Evolutionary conservation across 169 alveolate species (phyloP).

Genomic region (Eimeria necatrix): DNA sequence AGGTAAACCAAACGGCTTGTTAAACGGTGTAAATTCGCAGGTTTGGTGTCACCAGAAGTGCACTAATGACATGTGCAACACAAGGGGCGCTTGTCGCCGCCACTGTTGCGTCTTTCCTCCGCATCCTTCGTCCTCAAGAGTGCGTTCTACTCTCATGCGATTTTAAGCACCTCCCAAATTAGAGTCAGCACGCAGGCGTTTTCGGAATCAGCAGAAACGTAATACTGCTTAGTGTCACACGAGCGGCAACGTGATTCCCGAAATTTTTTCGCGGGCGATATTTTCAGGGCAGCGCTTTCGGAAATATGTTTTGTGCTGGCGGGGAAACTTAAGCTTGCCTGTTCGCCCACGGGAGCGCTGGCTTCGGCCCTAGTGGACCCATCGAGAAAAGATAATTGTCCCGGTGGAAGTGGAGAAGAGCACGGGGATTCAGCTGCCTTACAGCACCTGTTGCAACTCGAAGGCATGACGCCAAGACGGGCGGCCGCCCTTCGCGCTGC

Average conservation of each 20-base stretch:
- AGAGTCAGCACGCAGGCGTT: neutral
- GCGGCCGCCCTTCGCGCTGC: conserved; percentile 63
- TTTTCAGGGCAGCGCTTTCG: conserved; percentile 67
- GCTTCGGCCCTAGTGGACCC: conserved; percentile 24
- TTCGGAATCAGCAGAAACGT: neutral
- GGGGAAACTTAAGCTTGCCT: conserved; percentile 66
- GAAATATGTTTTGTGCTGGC: conserved; percentile 59
- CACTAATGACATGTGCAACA: conserved; percentile 57
- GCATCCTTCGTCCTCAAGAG: conserved; percentile 71
- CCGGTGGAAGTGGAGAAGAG: neutral
- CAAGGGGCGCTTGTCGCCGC: conserved; percentile 66
- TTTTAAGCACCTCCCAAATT: neutral
- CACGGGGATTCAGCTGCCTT: conserved; percentile 23
- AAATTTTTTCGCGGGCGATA: neutral
- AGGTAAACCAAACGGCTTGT: neutral
- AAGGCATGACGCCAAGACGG: conserved; percentile 66
- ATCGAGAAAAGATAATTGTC: neutral
- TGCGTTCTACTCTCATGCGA: neutral
- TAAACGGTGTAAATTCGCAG: neutral
- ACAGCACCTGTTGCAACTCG: conserved; percentile 60
- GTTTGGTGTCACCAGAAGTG: conserved; percentile 53
- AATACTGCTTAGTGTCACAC: too few relatives aligned
- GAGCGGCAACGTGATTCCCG: neutral
- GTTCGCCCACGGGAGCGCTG: conserved; percentile 33
- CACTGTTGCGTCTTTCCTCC: conserved; percentile 67